Evolutionary conservation across 2,329 filamentous ascomycete genomes (phyloP).

Genomic region (Golovinomyces cichoracearum): DNA sequence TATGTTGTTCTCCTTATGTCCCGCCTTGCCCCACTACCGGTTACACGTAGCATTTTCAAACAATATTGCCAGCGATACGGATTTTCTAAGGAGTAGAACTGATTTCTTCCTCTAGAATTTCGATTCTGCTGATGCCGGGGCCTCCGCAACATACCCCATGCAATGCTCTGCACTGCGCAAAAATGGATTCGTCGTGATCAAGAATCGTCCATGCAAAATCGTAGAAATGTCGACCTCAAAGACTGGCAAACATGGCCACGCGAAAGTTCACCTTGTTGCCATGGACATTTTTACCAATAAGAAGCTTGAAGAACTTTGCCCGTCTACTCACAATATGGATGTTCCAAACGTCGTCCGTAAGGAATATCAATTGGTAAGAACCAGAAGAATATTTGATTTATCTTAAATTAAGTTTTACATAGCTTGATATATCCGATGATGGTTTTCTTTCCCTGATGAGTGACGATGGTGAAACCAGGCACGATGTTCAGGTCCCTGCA

Average conservation of each 20-base stretch:
- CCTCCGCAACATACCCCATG: constrained; percentile 83
- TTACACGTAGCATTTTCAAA: background rate
- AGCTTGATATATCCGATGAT: constrained; percentile 87
- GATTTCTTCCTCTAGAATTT: too few relatives aligned
- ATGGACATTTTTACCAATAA: constrained; percentile 98
- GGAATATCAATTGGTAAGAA: constrained; percentile 83
- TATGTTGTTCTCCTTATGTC: constrained; percentile 18
- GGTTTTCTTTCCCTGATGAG: constrained; percentile 85
- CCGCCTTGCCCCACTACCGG: constrained; percentile 12
- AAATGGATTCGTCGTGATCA: constrained; percentile 97
- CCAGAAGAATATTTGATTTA: background rate
- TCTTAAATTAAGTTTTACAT: constrained; percentile 3
- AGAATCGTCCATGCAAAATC: constrained; percentile 98
- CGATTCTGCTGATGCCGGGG: constrained; percentile 87
- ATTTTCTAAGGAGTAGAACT: too few relatives aligned
- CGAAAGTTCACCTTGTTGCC: constrained; percentile 96
- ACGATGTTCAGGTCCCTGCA: constrained; percentile 83
- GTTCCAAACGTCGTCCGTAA: constrained; percentile 76
- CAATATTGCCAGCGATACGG: too few relatives aligned
- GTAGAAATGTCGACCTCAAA: constrained; percentile 99
- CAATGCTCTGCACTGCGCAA: constrained; percentile 99
- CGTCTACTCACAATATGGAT: constrained; percentile 95
- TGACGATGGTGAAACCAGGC: constrained; percentile 66
- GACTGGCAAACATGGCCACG: constrained; percentile 99
- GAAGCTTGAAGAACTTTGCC: constrained; percentile 97